These are phyloP conservation scores for Lyophyllum atratum DNA, from an alignment of 768 basidiomycete genomes.

Conservation along the genomic window DNA sequence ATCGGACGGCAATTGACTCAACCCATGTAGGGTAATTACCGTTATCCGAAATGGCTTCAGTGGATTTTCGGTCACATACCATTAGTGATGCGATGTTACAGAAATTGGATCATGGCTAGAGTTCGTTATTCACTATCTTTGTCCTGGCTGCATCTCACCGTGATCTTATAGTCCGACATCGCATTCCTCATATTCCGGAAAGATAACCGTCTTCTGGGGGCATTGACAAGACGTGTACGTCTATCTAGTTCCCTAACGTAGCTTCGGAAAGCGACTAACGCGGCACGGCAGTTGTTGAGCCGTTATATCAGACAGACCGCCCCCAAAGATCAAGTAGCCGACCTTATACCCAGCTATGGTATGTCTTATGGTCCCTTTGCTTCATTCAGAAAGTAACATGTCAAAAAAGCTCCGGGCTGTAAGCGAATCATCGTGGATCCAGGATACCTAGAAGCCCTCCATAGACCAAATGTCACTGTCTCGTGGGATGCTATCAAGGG, in stretches of 20 bases:
- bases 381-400: not conserved
- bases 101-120: slow-evolving; percentile 47
- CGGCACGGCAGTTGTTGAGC: slow-evolving; percentile 33
- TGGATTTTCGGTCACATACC: slow-evolving; percentile 60
- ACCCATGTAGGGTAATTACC: slow-evolving; percentile 33
- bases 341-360: slow-evolving; percentile 57
- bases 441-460: slow-evolving; percentile 53
- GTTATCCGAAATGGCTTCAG: slow-evolving; percentile 45
- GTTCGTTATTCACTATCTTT: slow-evolving; percentile 30
- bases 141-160: not conserved
- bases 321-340: slow-evolving; percentile 47
- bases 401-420: slow-evolving; percentile 52
- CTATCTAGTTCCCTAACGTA: not conserved
- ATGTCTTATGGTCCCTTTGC: slow-evolving; percentile 17
- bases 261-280: not conserved
- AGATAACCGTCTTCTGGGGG: slow-evolving; percentile 33
- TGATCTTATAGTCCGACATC: slow-evolving; percentile 36
- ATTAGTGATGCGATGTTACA: slow-evolving; percentile 46
- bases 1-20: not conserved
- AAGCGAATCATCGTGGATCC: slow-evolving; percentile 66
- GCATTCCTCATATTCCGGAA: slow-evolving; percentile 41
- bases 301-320: slow-evolving; percentile 48
- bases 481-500: slow-evolving; percentile 49
- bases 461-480: slow-evolving; percentile 54
- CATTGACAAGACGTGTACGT: slow-evolving; percentile 34